Evolutionary conservation across 179 eudicot genomes (phyloP).

Genomic region (Spinacia oleracea): DNA sequence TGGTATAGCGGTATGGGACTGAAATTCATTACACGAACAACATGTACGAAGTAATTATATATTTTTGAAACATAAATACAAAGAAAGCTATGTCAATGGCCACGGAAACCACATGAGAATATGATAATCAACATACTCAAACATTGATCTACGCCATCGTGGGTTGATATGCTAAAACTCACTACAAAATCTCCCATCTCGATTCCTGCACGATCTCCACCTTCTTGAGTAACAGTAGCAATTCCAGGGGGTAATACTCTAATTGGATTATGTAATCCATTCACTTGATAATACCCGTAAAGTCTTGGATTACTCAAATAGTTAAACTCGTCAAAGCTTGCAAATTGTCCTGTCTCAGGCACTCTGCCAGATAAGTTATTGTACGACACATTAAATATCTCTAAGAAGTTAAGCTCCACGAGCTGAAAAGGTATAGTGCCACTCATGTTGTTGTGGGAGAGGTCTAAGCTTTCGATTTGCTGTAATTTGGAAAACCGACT

Average conservation of each 20-base stretch:
- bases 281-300: background rate
- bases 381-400: constrained; percentile 24
- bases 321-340: constrained; percentile 15
- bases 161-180: constrained; percentile 16
- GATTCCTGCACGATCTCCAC: background rate
- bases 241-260: background rate
- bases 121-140: background rate
- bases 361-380: constrained; percentile 21
- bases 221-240: background rate
- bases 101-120: background rate
- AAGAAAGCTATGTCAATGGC: background rate
- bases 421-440: background rate
- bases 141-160: background rate
- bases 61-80: background rate
- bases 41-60: no score
- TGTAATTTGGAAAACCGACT: background rate
- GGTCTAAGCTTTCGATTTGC: constrained; percentile 17
- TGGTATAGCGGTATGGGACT: no score
- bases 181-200: constrained; percentile 7
- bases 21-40: no score
- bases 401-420: background rate
- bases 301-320: constrained; percentile 19
- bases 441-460: constrained; percentile 4
- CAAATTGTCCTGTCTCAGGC: constrained; percentile 26
- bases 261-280: background rate